A percentile compares a stretch with the other conserved stretches of the same genome.
These are phyloP conservation scores for Mychonastes homosphaera DNA, from an alignment of 139 green algal genomes.

Conservation along the genomic window DNA sequence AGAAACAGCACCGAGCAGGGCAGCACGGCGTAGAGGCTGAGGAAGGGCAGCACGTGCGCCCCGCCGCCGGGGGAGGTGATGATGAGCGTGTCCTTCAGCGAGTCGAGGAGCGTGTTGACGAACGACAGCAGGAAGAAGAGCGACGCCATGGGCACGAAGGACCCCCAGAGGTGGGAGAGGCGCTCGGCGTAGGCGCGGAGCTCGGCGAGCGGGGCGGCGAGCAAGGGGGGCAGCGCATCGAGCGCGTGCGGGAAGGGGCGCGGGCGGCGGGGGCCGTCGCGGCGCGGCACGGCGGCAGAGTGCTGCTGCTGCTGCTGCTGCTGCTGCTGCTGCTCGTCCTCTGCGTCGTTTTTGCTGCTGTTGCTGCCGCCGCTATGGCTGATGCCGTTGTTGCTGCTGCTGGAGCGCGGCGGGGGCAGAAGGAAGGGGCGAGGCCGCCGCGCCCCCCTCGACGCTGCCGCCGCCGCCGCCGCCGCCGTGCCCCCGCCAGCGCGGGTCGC, in stretches of 20 bases:
- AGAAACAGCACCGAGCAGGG: conserved; percentile 78
- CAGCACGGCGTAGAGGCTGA: conserved; percentile 84
- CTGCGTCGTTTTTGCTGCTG: background rate
- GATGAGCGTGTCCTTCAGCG: conserved; percentile 83
- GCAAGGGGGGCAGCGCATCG: background rate
- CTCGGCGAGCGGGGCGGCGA: background rate
- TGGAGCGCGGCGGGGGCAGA: no score
- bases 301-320: background rate
- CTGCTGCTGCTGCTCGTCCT: background rate
- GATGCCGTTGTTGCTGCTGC: conserved; percentile 2
- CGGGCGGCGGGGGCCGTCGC: background rate
- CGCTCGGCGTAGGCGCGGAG: conserved; percentile 1
- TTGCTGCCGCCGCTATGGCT: conserved; percentile 1
- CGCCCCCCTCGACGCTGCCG: background rate
- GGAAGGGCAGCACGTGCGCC: conserved; percentile 58
- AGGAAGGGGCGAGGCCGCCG: no score
- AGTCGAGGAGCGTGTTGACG: conserved; percentile 90
- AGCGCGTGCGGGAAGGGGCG: background rate
- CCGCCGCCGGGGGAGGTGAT: conserved; percentile 65
- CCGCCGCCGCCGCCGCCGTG: background rate
- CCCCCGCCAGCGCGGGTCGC: no score
- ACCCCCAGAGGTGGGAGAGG: conserved; percentile 18
- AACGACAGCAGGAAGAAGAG: conserved; percentile 85
- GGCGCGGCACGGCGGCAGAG: background rate
- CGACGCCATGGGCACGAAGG: conserved; percentile 71